Base-by-base conservation (phyloP, 2,329 filamentous ascomycete species). In the Botrytis elliptica region DNA sequence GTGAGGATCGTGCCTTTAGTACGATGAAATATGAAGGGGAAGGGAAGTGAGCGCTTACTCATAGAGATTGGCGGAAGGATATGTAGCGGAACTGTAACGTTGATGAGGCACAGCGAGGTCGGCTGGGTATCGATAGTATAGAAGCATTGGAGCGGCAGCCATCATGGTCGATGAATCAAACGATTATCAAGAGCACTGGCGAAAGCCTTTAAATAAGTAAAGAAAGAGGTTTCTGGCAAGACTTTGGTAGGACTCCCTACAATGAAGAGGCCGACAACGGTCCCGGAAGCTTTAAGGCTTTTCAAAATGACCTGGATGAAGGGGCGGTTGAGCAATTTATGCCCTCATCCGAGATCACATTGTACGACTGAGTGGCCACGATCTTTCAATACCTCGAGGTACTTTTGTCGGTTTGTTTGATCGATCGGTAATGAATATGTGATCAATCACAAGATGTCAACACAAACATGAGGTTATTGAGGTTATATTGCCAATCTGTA, bases 11-110 rank as follows among this genome's bases (percentile, higher is more conserved):
- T 42, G n/a, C n/a, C 40, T 33, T 25, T 22, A 20, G 29, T 33
- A 25, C 22, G 46, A 46, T 22, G 4, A 66, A 72, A 12, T 38
- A 57, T 55, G 3, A 57, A 36, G 20, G 38, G 44, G 20, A 52
- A 29, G 36, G 16, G 44, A 42, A 57, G 71, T 46, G 52, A 69
- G 71, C 71, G 25, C 71, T 72, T 72, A 72, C 71, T 72, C 71
- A 72, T 72, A 60, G 18, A 67, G 63, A 40, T 33, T 72, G 25
- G 68, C 65, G 9, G 71, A 67, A 49, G 71, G 63, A 69, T 68
- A 72, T 60, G 71, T 33, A 49, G 63, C 38, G 20, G 71, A 68
- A 40, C 33, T 72, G 52, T 72, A 72, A 55, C 63, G 71, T 16
- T 60, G 63, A 42, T 29, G 40, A n/a, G 71, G 52, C 20, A 33